A percentile compares a stretch with the other conserved stretches of the same genome.
phyloP scores from a whole-genome alignment of 371 early-diverging fungal genomes.

The Antonospora locustae region DNA sequence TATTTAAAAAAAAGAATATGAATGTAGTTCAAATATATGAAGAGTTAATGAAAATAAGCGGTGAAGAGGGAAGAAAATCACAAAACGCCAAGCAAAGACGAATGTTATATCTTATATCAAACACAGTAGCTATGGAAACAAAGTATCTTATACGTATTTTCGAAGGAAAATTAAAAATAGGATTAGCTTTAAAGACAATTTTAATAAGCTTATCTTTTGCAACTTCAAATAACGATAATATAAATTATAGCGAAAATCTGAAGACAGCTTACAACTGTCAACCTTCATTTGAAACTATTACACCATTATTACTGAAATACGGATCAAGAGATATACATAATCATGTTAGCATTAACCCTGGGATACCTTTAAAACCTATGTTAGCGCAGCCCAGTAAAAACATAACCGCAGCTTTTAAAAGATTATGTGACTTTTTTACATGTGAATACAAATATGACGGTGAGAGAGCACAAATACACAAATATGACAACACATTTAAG shows the following conservation, averaged over 20 bases:
- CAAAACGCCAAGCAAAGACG: constrained; percentile 28
- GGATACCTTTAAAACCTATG: constrained; percentile 98
- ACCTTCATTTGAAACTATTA: constrained; percentile 46
- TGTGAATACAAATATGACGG: constrained; percentile 99
- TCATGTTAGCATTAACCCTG: constrained; percentile 56
- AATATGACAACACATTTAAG: constrained; percentile 25
- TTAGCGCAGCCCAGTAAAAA: constrained; percentile 92
- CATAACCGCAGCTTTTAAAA: constrained; percentile 72
- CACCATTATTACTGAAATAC: constrained; percentile 55
- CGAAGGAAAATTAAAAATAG: constrained; percentile 54
- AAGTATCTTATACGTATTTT: constrained; percentile 53
- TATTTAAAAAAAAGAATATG: constrained; percentile 28
- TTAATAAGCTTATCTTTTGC: constrained; percentile 30
- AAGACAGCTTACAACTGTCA: constrained; percentile 51
- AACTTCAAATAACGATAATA: not conserved
- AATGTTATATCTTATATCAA: constrained; percentile 42
- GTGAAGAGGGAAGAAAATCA: constrained; percentile 41
- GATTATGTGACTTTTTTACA: constrained; percentile 77
- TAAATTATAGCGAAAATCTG: constrained; percentile 19
- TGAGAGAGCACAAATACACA: constrained; percentile 80
- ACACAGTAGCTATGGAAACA: constrained; percentile 36
- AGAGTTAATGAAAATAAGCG: constrained; percentile 28
- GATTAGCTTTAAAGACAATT: constrained; percentile 53
- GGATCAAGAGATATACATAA: constrained; percentile 53
- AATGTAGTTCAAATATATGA: constrained; percentile 36